phyloP scores from a whole-genome alignment of 1,139 yeast genomes.

The Debaryomycetaceae sp. region DNA sequence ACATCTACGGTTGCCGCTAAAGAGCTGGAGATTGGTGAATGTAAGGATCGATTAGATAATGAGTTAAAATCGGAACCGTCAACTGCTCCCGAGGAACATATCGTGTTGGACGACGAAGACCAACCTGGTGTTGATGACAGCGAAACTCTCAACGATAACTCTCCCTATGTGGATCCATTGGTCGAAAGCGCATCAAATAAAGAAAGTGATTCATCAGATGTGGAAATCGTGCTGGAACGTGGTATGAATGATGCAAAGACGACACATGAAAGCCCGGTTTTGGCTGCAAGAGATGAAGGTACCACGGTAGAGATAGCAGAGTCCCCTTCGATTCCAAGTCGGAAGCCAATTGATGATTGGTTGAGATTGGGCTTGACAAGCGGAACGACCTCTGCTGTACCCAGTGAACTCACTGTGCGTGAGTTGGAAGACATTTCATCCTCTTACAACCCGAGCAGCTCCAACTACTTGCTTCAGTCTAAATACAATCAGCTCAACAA shows the following conservation, averaged over 20 bases:
- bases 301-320: neutral
- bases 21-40: neutral
- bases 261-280: neutral
- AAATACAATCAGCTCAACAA: constrained; percentile 29
- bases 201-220: neutral
- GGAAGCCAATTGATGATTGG: constrained; percentile 27
- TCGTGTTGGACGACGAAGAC: constrained; percentile 2
- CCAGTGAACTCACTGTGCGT: constrained; percentile 5
- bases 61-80: neutral
- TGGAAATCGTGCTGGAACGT: neutral
- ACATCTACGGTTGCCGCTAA: neutral
- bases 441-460: constrained; percentile 20
- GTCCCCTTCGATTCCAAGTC: constrained; percentile 16
- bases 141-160: neutral
- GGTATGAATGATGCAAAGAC: neutral
- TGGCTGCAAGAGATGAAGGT: neutral
- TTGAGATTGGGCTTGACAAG: constrained; percentile 25
- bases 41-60: neutral
- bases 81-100: neutral
- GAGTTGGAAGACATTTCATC: constrained; percentile 14
- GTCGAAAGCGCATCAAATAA: neutral
- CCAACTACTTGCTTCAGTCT: constrained; percentile 36
- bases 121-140: constrained; percentile 3
- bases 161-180: neutral
- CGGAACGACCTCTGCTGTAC: constrained; percentile 10